These are phyloP conservation scores for Theileria annulata DNA, from an alignment of 169 alveolate genomes.

Conservation along the genomic window DNA sequence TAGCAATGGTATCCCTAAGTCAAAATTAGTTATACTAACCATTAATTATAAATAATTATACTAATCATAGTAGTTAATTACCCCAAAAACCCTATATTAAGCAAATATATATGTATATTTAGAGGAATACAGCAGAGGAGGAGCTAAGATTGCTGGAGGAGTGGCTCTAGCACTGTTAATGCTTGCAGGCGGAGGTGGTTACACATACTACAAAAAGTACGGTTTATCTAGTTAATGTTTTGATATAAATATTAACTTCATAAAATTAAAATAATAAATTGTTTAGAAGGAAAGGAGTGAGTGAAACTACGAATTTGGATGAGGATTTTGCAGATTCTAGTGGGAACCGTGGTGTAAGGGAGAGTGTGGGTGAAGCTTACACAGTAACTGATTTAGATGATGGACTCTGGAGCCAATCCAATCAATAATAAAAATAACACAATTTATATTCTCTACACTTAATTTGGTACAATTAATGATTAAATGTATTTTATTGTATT, in stretches of 20 bases:
- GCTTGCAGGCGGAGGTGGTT: slow-evolving; percentile 68
- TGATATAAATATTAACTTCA: not conserved
- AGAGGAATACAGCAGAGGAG: slow-evolving; percentile 33
- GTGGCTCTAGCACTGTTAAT: slow-evolving; percentile 36
- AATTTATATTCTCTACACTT: not conserved
- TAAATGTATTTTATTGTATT: not conserved
- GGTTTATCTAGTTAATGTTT: slow-evolving; percentile 4
- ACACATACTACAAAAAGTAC: slow-evolving; percentile 60
- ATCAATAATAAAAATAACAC: slow-evolving; percentile 11
- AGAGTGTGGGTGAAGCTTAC: slow-evolving; percentile 58
- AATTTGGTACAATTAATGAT: not conserved
- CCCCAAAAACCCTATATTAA: not conserved
- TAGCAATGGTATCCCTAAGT: not conserved
- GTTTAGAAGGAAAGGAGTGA: not conserved
- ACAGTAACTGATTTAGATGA: slow-evolving; percentile 66
- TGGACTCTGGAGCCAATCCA: slow-evolving; percentile 67
- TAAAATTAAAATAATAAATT: too few relatives aligned
- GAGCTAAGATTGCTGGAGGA: slow-evolving; percentile 70
- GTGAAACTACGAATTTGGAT: not conserved
- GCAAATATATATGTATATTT: not conserved
- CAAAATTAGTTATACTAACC: not conserved
- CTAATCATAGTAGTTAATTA: not conserved
- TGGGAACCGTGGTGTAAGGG: slow-evolving; percentile 12
- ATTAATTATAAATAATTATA: too few relatives aligned
- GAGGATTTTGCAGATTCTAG: slow-evolving; percentile 55